Percentiles rank a stretch among this genome's conserved stretches.
Conservation (phyloP, 108 stramenopile species). For the Chaetoceros tenuissimus region DNA sequence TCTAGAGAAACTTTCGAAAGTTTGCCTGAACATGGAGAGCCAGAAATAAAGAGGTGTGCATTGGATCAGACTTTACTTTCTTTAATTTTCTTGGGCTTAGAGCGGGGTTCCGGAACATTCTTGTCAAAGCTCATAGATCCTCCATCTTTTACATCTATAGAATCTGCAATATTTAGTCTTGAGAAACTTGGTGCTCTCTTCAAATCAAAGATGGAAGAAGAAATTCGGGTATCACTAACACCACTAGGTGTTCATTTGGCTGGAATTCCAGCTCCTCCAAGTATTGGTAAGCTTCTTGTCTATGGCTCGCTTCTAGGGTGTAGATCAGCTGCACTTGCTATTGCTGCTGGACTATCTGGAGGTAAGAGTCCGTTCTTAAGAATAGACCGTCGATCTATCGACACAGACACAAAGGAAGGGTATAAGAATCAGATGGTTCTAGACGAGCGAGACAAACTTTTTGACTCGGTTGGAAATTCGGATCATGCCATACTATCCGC, state of each 20-base stretch:
- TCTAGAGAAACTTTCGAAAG: constrained; percentile 35
- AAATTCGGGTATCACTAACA: constrained; percentile 48
- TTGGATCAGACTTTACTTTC: constrained; percentile 76
- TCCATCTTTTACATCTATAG: constrained; percentile 44
- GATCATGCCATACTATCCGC: constrained; percentile 75
- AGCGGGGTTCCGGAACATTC: constrained; percentile 56
- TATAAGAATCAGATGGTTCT: constrained; percentile 21
- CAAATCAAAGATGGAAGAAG: no score
- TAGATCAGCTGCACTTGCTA: constrained; percentile 58
- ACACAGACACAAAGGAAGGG: constrained; percentile 13
- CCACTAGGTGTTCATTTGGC: constrained; percentile 77
- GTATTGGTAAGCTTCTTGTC: constrained; percentile 69
- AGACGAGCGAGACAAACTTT: constrained; percentile 41
- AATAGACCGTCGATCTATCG: constrained; percentile 25
- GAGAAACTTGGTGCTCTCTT: constrained; percentile 48
- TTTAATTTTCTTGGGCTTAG: constrained; percentile 72
- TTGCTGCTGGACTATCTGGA: constrained; percentile 73
- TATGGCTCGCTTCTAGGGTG: constrained; percentile 79
- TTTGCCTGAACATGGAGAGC: constrained; percentile 58
- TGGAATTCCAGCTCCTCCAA: constrained; percentile 77
- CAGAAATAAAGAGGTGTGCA: constrained; percentile 73
- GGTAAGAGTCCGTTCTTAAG: constrained; percentile 73
- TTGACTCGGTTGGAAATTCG: constrained; percentile 67
- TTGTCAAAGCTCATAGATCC: constrained; percentile 58
- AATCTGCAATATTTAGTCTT: constrained; percentile 50